Evolutionary conservation across 1,284 basidiomycete species (phyloP).

Genomic region (Ceratobasidium sp.): DNA sequence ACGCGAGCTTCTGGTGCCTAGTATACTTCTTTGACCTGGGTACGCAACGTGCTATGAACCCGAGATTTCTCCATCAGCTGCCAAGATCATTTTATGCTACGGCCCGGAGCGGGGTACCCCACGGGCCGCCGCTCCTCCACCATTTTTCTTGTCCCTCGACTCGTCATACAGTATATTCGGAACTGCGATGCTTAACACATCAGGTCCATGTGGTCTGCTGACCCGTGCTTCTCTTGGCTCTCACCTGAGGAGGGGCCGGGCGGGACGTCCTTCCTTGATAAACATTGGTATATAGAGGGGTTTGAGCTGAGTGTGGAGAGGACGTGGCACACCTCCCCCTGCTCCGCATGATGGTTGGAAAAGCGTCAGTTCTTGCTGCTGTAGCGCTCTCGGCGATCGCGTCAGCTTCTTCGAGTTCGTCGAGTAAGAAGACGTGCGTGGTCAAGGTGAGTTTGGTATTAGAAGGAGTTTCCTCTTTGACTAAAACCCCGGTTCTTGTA

Average conservation of each 20-base stretch:
- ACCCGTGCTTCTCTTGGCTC: constrained; percentile 41
- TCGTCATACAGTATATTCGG: constrained; percentile 4
- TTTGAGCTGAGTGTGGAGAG: background rate
- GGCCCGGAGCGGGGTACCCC: constrained; percentile 44
- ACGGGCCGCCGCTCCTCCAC: constrained; percentile 30
- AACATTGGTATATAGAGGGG: constrained; percentile 28
- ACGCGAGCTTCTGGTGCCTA: too few species aligned
- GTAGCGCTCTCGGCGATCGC: constrained; percentile 35
- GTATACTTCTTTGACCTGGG: background rate
- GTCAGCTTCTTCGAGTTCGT: constrained; percentile 15
- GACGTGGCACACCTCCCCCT: constrained; percentile 20
- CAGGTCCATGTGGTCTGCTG: constrained; percentile 40
- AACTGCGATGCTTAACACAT: background rate
- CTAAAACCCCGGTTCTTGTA: background rate
- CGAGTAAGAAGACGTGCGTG: constrained; percentile 29
- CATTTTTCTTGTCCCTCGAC: constrained; percentile 16
- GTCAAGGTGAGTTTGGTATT: constrained; percentile 23
- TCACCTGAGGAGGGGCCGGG: constrained; percentile 22
- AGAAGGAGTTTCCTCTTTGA: too few species aligned
- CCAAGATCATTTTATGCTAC: constrained; percentile 25
- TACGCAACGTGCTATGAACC: constrained; percentile 4
- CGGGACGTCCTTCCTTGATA: constrained; percentile 32
- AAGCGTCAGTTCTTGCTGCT: constrained; percentile 34
- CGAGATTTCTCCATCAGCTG: constrained; percentile 41
- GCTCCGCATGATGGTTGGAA: constrained; percentile 31